Evolutionary conservation across 257 asterid species (phyloP).

Genomic region (Cruciata laevipes): DNA sequence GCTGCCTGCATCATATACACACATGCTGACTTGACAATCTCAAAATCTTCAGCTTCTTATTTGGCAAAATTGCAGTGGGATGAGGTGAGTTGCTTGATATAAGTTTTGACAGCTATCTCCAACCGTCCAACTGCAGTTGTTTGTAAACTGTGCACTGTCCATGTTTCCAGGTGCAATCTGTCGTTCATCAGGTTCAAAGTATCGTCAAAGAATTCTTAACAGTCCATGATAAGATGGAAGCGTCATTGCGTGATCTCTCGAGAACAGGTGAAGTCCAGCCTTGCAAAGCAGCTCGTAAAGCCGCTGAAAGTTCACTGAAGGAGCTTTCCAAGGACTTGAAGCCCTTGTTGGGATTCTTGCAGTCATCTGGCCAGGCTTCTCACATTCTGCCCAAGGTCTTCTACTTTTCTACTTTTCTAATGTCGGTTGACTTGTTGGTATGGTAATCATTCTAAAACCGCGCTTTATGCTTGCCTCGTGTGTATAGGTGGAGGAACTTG

Average conservation of each 20-base stretch:
- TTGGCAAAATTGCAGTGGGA: slow-evolving; percentile 95
- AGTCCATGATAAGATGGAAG: slow-evolving; percentile 76
- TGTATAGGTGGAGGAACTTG: slow-evolving; percentile 74
- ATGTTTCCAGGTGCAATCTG: slow-evolving; percentile 60
- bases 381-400: slow-evolving; percentile 68
- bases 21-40: slow-evolving; percentile 89
- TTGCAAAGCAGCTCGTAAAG: slow-evolving; percentile 90
- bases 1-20: slow-evolving; percentile 62
- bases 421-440: background rate
- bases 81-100: slow-evolving; percentile 45
- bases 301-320: slow-evolving; percentile 64
- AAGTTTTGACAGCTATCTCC: background rate
- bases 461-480: background rate
- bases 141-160: background rate
- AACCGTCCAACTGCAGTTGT: no score
- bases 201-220: slow-evolving; percentile 51
- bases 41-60: slow-evolving; percentile 82
- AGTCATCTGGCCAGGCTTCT: slow-evolving; percentile 66
- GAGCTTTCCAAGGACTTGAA: slow-evolving; percentile 76
- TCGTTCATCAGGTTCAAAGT: slow-evolving; percentile 61
- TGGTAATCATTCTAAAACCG: background rate
- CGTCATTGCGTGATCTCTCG: slow-evolving; percentile 84
- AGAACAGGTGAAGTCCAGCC: slow-evolving; percentile 84
- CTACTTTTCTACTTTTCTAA: slow-evolving; percentile 10
- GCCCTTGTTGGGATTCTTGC: slow-evolving; percentile 58